Evolutionary conservation across 176 grass and related monocot genomes (phyloP).

Genomic region (Otatea glauca): DNA sequence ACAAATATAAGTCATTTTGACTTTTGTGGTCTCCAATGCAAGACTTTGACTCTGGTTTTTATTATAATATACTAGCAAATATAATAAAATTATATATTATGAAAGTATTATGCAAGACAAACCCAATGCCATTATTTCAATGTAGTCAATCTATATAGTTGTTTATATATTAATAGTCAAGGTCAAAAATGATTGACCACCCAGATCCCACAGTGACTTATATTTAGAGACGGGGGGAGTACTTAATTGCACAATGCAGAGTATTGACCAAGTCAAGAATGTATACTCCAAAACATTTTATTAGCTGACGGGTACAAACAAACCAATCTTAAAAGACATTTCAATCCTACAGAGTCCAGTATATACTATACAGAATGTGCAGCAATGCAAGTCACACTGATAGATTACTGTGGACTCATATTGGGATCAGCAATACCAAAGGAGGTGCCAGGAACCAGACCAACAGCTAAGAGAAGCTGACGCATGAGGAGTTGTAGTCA

Average conservation of each 20-base stretch:
- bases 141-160: background rate
- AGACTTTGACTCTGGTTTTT: background rate
- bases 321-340: background rate
- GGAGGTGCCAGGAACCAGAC: background rate
- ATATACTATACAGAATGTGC: background rate
- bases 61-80: background rate
- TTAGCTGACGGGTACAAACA: background rate
- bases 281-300: background rate
- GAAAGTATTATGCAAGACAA: background rate
- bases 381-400: constrained; percentile 7
- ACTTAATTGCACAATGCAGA: background rate
- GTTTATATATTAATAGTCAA: background rate
- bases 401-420: background rate
- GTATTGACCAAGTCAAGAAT: constrained; percentile 14
- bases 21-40: background rate
- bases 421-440: background rate
- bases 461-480: background rate
- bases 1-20: background rate
- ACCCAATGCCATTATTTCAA: background rate
- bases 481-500: background rate
- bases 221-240: too few relatives aligned
- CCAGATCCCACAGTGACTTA: too few relatives aligned
- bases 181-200: background rate
- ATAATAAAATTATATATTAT: background rate
- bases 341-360: background rate